Conservation (phyloP, 1,284 basidiomycete species). For the Austroboletus niveus region DNA sequence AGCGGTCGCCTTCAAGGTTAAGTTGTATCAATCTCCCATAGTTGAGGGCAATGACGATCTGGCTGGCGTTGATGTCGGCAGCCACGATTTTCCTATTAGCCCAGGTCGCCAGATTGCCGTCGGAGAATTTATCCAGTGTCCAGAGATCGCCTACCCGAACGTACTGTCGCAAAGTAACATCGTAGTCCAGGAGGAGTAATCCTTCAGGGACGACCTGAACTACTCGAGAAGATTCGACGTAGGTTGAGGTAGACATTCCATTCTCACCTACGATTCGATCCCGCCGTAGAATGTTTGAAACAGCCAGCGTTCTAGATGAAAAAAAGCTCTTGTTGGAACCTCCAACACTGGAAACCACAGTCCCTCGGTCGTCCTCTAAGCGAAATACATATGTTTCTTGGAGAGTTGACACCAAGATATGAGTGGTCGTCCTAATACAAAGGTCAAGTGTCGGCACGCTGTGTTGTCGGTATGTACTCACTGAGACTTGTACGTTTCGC, state of each 20-base stretch:
- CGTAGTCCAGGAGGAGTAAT: conserved; percentile 55
- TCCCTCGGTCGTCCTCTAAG: conserved; percentile 39
- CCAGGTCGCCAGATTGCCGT: conserved; percentile 20
- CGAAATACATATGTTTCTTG: conserved; percentile 52
- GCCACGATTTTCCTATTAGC: conserved; percentile 56
- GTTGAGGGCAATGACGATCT: conserved; percentile 64
- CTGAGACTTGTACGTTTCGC: conserved; percentile 48
- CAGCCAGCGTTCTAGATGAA: conserved; percentile 60
- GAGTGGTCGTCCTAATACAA: conserved; percentile 41
- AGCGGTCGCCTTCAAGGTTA: conserved; percentile 41
- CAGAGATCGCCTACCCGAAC: conserved; percentile 33
- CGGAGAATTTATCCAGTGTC: conserved; percentile 30
- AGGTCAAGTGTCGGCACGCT: neutral
- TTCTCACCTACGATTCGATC: conserved; percentile 13
- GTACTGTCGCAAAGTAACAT: conserved; percentile 37
- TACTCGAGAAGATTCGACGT: conserved; percentile 52
- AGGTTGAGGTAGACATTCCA: conserved; percentile 35
- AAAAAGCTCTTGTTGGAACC: conserved; percentile 43
- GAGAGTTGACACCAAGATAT: conserved; percentile 59
- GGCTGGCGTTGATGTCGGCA: conserved; percentile 62
- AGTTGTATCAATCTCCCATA: conserved; percentile 58
- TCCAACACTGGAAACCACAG: conserved; percentile 36
- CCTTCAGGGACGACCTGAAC: conserved; percentile 71
- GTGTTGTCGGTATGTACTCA: conserved; percentile 35
- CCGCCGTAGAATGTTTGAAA: conserved; percentile 53